A percentile compares a stretch with the other conserved stretches of the same genome.
phyloP scores from a whole-genome alignment of 139 green algal genomes.

The Picochlorum costavermella region DNA sequence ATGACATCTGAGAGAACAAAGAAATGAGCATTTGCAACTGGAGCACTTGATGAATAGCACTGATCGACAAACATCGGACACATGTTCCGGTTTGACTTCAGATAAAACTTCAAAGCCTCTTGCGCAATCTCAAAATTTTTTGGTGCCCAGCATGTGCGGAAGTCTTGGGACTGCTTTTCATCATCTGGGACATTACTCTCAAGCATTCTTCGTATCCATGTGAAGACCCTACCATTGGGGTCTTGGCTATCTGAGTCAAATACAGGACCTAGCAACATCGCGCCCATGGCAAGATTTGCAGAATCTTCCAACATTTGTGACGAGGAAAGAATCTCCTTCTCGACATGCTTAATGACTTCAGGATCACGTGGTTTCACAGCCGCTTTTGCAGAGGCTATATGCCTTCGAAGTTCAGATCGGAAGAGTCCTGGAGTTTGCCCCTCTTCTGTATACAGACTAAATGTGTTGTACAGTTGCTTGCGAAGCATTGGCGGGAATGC shows the following conservation, averaged over 20 bases:
- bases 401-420: conserved; percentile 14
- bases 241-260: conserved; percentile 47
- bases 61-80: conserved; percentile 55
- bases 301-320: conserved; percentile 52
- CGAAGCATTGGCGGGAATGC: conserved; percentile 24
- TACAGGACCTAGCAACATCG: conserved; percentile 55
- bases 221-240: conserved; percentile 26
- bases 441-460: conserved; percentile 49
- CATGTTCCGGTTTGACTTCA: conserved; percentile 49
- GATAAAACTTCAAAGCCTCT: conserved; percentile 47
- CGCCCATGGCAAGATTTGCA: conserved; percentile 53
- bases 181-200: neutral
- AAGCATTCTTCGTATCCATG: conserved; percentile 49
- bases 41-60: conserved; percentile 53
- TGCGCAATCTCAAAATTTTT: conserved; percentile 31
- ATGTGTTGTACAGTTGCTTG: conserved; percentile 45
- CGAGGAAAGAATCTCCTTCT: conserved; percentile 31
- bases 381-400: conserved; percentile 2
- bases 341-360: conserved; percentile 30
- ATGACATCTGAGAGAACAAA: conserved; percentile 28
- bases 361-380: conserved; percentile 30
- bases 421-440: conserved; percentile 25
- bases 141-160: neutral
- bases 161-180: neutral
- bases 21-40: conserved; percentile 61